Base-by-base conservation (phyloP, 805 yeast genomes). In the Pichia eremophila region DNA sequence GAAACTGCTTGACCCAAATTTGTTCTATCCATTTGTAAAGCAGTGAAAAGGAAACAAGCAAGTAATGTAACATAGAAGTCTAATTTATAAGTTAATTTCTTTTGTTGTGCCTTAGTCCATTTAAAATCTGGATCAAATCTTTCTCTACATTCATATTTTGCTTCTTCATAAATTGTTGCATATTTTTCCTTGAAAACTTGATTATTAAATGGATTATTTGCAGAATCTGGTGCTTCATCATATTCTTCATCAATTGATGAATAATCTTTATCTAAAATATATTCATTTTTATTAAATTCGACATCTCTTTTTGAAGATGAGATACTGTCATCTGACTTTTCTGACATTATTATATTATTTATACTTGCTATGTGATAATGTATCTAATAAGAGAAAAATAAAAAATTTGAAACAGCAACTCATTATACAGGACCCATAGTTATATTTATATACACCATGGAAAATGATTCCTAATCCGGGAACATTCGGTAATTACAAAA, bases 31-130 rank as follows among this genome's bases (percentile, higher is more conserved):
- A 79, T 61, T 57, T 80, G 79, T 47, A 81, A 67, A 9, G 78
- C 78, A 40, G 75, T 64, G 57, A 80, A 80, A 77, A 79, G 70
- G 48, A 80, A 54, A 50, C 78, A 77, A 0, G 83, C 83, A 69
- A 81, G 70, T 31, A 77, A 62, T 5, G 79, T 67, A 28, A 81
- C 83, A 41, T 72, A 64, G 65, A 69, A 69, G 51, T 82, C 85
- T 39, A 77, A 66, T 55, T 77, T 79, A 59, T 77, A 57, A 15
- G 72, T 59, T 6, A 81, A 57, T 39, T 60, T 65, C 36, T 62
- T 66, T 50, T 81, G 85, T 55, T 78, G 84, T 43, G 70, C 65
- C 5, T 52, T 53, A 0, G 75, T 66, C 86, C 85, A 81, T 11
- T 69, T 67, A 37, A 79, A 70, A 0, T 68, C 66, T 0, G 85